These are phyloP conservation scores for Boletus rubroflammeus DNA, from an alignment of 768 basidiomycete genomes.

Conservation along the genomic window DNA sequence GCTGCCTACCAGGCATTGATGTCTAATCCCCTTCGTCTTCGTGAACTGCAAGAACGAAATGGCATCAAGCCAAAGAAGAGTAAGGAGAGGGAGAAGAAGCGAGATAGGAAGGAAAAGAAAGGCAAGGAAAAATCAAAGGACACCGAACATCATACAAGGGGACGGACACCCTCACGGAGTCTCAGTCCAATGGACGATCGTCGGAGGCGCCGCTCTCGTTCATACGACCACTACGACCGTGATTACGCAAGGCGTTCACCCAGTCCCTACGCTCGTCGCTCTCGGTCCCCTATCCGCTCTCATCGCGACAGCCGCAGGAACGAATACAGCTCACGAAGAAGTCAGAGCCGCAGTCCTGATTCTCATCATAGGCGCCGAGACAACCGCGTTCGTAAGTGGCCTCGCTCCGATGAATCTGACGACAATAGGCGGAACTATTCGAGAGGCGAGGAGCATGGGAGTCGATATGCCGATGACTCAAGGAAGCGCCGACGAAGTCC, in stretches of 20 bases:
- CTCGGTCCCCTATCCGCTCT: conserved; percentile 43
- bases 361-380: conserved; percentile 13
- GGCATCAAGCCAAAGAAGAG: conserved; percentile 81
- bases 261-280: conserved; percentile 44
- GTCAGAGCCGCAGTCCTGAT: conserved; percentile 31
- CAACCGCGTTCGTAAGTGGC: conserved; percentile 38
- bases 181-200: conserved; percentile 26
- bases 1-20: conserved; percentile 83
- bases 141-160: conserved; percentile 34
- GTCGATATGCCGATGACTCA: conserved; percentile 28
- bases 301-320: conserved; percentile 19
- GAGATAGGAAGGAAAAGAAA: conserved; percentile 48
- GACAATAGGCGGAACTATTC: conserved; percentile 33
- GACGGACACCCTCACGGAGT: conserved; percentile 30
- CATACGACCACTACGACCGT: conserved; percentile 27
- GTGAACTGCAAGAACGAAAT: conserved; percentile 74
- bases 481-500: conserved; percentile 41
- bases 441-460: conserved; percentile 24
- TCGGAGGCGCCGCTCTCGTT: conserved; percentile 30
- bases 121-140: conserved; percentile 22
- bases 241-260: conserved; percentile 37
- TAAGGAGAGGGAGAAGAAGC: conserved; percentile 56
- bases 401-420: conserved; percentile 53
- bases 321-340: conserved; percentile 25
- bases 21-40: conserved; percentile 80